Evolutionary conservation across 495 filamentous ascomycete species (phyloP).

Genomic region (Daldinia concentrica): DNA sequence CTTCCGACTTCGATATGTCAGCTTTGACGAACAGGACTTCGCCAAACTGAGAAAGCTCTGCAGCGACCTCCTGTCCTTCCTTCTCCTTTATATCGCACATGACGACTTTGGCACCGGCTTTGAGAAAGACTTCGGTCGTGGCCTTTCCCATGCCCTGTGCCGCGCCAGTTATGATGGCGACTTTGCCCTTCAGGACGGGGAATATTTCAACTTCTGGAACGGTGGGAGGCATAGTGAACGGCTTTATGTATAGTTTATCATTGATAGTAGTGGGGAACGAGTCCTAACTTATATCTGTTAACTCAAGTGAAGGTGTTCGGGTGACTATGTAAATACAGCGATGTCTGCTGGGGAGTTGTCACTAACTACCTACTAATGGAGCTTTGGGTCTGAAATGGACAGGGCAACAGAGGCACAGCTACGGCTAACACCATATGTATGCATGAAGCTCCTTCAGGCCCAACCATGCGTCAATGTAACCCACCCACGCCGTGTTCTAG

Average conservation of each 20-base stretch:
- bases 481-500: neutral
- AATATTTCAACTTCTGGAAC: constrained; percentile 26
- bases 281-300: neutral
- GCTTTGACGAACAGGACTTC: constrained; percentile 43
- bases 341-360: neutral
- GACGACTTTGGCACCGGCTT: constrained; percentile 45
- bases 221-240: constrained; percentile 14
- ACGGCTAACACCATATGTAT: neutral
- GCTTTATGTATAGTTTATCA: neutral
- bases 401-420: too few species aligned
- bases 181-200: constrained; percentile 37
- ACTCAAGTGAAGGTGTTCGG: neutral
- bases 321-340: neutral
- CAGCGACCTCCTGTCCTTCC: constrained; percentile 23
- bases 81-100: constrained; percentile 56
- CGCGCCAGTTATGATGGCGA: constrained; percentile 54
- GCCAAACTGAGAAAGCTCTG: constrained; percentile 1
- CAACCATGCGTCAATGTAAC: neutral
- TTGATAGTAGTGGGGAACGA: neutral
- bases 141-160: constrained; percentile 58
- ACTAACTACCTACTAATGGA: neutral
- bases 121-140: constrained; percentile 52
- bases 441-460: neutral
- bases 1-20: constrained; percentile 38
- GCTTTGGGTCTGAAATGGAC: neutral